Base-by-base conservation (phyloP, 495 filamentous ascomycete species). In the Xylaria cubensis region DNA sequence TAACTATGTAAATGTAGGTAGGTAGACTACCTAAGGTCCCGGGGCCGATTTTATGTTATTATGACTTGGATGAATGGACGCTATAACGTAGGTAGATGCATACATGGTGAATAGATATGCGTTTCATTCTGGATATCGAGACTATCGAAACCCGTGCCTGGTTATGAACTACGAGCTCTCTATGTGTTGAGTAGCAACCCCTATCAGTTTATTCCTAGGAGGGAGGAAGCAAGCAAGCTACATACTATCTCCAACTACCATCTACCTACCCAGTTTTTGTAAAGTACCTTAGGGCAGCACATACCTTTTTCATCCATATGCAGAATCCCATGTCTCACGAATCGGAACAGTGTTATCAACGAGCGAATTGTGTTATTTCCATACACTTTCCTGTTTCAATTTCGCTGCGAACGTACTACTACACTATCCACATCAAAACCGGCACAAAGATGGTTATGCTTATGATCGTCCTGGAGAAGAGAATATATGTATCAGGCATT, bases 41-140 rank as follows among this genome's bases (percentile, higher is more conserved):
- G 50, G 42, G 24, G 62, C 62, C 41, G 41, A 50, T 64, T 53
- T 32, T 8, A 61, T 39, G 58, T 61, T 53, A 26, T 64, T 64
- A 32, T 50, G 62, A 64, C 32, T 15, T 34, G 62, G 36, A 44
- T 44, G 10, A 64, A 48, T 34, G 62, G 12, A 64, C 21, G n/a
- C 15, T 13, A 19, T 1, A 13, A 46, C 12, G 5, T 36, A 64
- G 17, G n/a, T 5, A 9, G 9, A 64, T 64, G 24, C 32, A 51
- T 24, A 24, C n/a, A 51, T 51, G 0, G 50, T 4, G n/a, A 24
- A 51, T 24, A 51, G 12, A 51, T 24, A 51, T 24, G 15, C n/a
- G 48, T 51, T 6, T 51, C 6, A 7, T 36, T 36, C 3, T 39
- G 8, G 36, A 3, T 24, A 24, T 12, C n/a, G n/a, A 51, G n/a